These are phyloP conservation scores for Aspergillus nomiae DNA, from an alignment of 2,329 filamentous ascomycete species.

Conservation along the genomic window DNA sequence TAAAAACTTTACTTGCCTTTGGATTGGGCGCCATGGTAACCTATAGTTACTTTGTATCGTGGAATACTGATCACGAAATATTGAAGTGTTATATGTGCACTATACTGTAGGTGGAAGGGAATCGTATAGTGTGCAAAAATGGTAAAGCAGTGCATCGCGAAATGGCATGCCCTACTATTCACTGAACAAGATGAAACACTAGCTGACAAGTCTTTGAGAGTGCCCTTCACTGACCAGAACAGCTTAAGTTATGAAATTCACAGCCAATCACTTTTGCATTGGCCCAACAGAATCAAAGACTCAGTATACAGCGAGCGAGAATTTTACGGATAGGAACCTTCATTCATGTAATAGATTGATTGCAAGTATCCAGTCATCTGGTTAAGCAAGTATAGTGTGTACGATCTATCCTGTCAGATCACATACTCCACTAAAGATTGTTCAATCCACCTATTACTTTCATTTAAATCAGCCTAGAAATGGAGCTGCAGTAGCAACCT, in stretches of 20 bases:
- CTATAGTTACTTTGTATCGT: not conserved
- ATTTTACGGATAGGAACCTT: not conserved
- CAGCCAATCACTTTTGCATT: not conserved
- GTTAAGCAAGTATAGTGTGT: constrained; percentile 7
- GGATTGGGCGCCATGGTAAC: not conserved
- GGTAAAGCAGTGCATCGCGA: not conserved
- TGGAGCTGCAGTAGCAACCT: not conserved
- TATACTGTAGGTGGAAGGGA: not conserved
- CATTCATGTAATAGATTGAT: constrained; percentile 19
- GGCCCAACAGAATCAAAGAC: not conserved
- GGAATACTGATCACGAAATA: not conserved
- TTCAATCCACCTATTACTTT: constrained; percentile 17
- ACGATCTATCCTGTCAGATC: constrained; percentile 8
- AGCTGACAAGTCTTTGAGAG: not conserved
- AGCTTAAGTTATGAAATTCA: not conserved
- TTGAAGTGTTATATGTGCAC: not conserved
- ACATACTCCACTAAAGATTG: constrained; percentile 16
- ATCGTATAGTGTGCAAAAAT: not conserved
- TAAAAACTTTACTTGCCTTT: not conserved
- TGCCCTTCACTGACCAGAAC: not conserved
- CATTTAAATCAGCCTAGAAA: constrained; percentile 8
- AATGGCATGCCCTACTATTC: not conserved
- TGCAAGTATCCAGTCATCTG: constrained; percentile 21
- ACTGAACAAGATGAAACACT: not conserved
- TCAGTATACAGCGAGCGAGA: not conserved